Conservation (phyloP, 2,329 filamentous ascomycete genomes). For the Bretziella fagacearum region DNA sequence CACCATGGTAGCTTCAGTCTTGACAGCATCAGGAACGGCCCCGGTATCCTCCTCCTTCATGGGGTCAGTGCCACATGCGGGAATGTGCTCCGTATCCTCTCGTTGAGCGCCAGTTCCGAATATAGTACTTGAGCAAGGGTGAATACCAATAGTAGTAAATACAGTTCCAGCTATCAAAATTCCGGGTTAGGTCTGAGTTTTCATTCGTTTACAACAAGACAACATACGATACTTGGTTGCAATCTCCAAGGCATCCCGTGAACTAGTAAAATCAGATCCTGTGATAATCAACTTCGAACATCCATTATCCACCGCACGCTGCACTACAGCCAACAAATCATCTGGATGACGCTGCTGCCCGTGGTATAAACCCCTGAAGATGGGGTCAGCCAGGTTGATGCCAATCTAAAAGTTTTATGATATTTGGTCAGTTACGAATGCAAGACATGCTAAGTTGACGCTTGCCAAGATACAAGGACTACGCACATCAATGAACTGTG, state of each 20-base stretch:
- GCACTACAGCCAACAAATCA: constrained; percentile 61
- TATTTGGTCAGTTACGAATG: neutral
- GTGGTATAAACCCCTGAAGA: constrained; percentile 73
- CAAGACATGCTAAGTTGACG: too few relatives aligned
- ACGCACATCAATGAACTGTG: constrained; percentile 46
- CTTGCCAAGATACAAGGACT: neutral
- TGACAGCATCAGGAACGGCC: constrained; percentile 24
- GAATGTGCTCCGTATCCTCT: constrained; percentile 31
- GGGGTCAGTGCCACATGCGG: constrained; percentile 37
- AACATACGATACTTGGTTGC: constrained; percentile 52
- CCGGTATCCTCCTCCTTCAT: constrained; percentile 32
- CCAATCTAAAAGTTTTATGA: constrained; percentile 46
- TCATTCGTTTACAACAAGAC: neutral
- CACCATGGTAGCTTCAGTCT: constrained; percentile 33
- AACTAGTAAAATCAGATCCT: constrained; percentile 70
- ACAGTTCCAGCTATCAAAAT: constrained; percentile 56
- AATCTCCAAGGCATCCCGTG: constrained; percentile 54
- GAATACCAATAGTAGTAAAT: constrained; percentile 83
- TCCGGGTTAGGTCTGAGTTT: too few relatives aligned
- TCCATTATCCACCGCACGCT: constrained; percentile 58
- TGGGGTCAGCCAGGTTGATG: constrained; percentile 88
- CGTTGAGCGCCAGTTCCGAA: constrained; percentile 43
- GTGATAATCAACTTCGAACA: constrained; percentile 87
- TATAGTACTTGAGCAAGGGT: constrained; percentile 71
- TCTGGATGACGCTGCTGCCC: constrained; percentile 58